A percentile compares a stretch with the other conserved stretches of the same genome.
phyloP scores from a whole-genome alignment of 2,329 filamentous ascomycete species.

The Metarhizium robertsii region DNA sequence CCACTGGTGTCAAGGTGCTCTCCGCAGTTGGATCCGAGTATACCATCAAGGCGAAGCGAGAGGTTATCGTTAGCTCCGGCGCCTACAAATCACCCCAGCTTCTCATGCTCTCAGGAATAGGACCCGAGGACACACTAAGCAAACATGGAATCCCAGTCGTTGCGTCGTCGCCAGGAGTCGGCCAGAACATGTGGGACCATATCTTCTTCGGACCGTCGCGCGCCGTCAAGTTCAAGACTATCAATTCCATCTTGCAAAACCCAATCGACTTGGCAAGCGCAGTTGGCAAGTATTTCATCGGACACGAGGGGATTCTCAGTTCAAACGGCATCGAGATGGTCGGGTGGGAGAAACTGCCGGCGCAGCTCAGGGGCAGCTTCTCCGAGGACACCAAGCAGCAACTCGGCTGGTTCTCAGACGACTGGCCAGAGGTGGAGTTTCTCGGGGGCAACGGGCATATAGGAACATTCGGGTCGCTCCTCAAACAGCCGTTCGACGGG shows the following conservation, averaged over 20 bases:
- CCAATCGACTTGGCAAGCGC: background rate
- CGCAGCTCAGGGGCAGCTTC: slow-evolving; percentile 4
- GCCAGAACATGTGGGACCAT: slow-evolving; percentile 7
- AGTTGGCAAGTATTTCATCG: background rate
- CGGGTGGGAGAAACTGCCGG: slow-evolving; percentile 21
- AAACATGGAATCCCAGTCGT: slow-evolving; percentile 4
- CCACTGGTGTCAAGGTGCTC: slow-evolving; percentile 26
- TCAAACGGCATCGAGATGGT: slow-evolving; percentile 10
- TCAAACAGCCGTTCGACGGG: background rate
- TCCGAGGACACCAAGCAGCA: slow-evolving; percentile 12
- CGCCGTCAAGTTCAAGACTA: slow-evolving; percentile 4
- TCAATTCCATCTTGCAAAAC: slow-evolving; percentile 1
- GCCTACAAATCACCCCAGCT: slow-evolving; percentile 8
- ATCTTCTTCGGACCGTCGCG: slow-evolving; percentile 7
- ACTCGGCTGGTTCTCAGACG: slow-evolving; percentile 17
- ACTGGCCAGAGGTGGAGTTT: slow-evolving; percentile 27
- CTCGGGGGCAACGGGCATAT: background rate
- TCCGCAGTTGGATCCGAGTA: background rate
- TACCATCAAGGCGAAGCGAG: slow-evolving; percentile 1
- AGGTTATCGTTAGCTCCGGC: slow-evolving; percentile 2
- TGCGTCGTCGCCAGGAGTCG: slow-evolving; percentile 2
- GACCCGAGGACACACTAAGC: slow-evolving; percentile 1
- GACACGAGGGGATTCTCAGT: background rate
- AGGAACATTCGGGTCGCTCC: background rate
- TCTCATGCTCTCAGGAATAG: slow-evolving; percentile 9